These are phyloP conservation scores for Metarhizium rileyi DNA, from an alignment of 2,329 filamentous ascomycete genomes.

Conservation along the genomic window DNA sequence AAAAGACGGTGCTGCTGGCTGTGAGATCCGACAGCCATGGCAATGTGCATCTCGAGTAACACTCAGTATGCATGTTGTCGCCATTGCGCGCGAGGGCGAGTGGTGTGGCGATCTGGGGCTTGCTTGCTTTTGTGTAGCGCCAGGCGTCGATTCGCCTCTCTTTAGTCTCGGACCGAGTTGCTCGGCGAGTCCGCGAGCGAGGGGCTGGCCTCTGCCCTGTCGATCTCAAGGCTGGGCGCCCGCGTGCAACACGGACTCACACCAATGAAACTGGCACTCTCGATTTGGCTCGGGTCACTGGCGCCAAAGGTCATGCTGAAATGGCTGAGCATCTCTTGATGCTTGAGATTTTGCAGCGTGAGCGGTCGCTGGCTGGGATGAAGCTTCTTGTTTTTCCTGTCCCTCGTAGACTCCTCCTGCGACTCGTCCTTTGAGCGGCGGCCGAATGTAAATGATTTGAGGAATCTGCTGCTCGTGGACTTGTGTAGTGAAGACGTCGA, in stretches of 20 bases:
- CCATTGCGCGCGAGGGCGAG: too few relatives aligned
- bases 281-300: conserved; percentile 22
- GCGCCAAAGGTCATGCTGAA: conserved; percentile 38
- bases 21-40: too few relatives aligned
- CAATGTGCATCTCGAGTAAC: too few relatives aligned
- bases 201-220: conserved; percentile 10
- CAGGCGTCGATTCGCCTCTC: background rate
- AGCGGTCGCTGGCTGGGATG: conserved; percentile 37
- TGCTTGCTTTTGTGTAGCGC: background rate
- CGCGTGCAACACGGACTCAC: conserved; percentile 37
- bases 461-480: conserved; percentile 19
- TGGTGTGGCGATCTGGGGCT: too few relatives aligned
- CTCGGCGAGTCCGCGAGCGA: conserved; percentile 8
- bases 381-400: conserved; percentile 18
- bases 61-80: too few relatives aligned
- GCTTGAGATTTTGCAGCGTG: conserved; percentile 33
- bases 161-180: conserved; percentile 10
- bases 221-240: conserved; percentile 24
- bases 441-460: conserved; percentile 23
- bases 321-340: conserved; percentile 36
- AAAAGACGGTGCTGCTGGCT: too few relatives aligned
- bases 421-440: conserved; percentile 9
- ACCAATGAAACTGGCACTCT: conserved; percentile 23
- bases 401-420: conserved; percentile 13
- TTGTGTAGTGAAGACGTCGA: conserved; percentile 22